Conservation (phyloP, 2,329 filamentous ascomycete genomes). For the Arthrobotrys conoides region DNA sequence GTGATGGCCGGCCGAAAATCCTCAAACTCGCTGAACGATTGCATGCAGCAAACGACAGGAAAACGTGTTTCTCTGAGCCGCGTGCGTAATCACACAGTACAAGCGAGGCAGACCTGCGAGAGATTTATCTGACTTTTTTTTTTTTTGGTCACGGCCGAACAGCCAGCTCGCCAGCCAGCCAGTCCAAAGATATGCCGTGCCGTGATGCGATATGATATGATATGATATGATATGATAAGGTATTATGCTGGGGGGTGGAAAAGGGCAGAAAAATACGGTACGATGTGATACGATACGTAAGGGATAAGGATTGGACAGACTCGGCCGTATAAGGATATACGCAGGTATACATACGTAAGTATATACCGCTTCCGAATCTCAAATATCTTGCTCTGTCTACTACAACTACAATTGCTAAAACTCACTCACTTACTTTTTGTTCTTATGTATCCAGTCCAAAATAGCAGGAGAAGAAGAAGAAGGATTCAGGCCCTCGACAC, state of each 20-base stretch:
- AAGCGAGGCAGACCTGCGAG: constrained; percentile 27
- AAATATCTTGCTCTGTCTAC: constrained; percentile 17
- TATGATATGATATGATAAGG: constrained; percentile 34
- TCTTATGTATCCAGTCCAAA: constrained; percentile 12
- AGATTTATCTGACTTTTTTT: constrained; percentile 17
- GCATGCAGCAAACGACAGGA: constrained; percentile 28
- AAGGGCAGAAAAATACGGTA: constrained; percentile 11
- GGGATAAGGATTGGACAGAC: not conserved
- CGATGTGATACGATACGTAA: constrained; percentile 7
- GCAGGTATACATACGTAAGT: not conserved
- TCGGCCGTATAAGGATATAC: not conserved
- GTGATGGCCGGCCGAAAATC: constrained; percentile 6
- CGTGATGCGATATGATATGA: constrained; percentile 10
- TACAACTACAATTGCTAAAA: constrained; percentile 28
- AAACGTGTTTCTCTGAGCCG: constrained; percentile 54
- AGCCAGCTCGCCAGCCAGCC: not conserved
- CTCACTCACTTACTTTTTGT: constrained; percentile 2
- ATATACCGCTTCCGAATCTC: not conserved
- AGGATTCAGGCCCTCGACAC: constrained; percentile 52
- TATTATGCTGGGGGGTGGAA: constrained; percentile 6
- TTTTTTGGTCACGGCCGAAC: no score
- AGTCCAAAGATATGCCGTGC: not conserved
- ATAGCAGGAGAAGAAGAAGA: constrained; percentile 24
- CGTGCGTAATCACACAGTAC: constrained; percentile 51
- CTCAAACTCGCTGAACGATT: constrained; percentile 32